Evolutionary conservation across 2,329 filamentous ascomycete genomes (phyloP), one percentile per base, ranked within the genome.

Genomic region (Fusarium sp.): DNA sequence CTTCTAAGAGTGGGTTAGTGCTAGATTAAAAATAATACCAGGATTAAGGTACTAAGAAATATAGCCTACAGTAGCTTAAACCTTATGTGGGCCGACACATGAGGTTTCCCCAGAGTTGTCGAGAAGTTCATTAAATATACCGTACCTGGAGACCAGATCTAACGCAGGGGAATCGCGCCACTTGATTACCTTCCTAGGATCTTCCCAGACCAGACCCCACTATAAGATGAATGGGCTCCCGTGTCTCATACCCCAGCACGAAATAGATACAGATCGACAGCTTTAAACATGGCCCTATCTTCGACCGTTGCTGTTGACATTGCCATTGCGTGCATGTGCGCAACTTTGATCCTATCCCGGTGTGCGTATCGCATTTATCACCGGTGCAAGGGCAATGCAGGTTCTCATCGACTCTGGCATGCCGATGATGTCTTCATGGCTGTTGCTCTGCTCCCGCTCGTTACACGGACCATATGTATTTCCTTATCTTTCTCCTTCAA

Each of bases 401-500:
- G 68, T 5, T 76, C 70, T 49, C 74, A 76, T 52, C 66, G 74
- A n/a, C 62, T 54, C 9, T 76, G 74, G 75, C 75, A 72, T 49
- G 55, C 60, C 40, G 75, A 76, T 31, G 75, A 76, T 36, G 62
- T 72, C 20, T 76, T 71, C 63, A 76, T 76, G 70, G 74, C 72
- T 7, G 54, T 76, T 9, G 71, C 75, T 10, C 67, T 76, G 5
- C 15, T 76, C 6, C 75, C 75, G 18, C 72, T 76, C 46, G 38
- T 71, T 15, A 68, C 57, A 8, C 70, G 75, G 34, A 74, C 74
- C 1, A 43, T 58, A 7, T 72, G 70, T 51, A 71, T 76, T 57
- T 28, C 57, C 20, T 0, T 66, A 4, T 71, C 63, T 22, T 76
- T 76, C 48, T n/a, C 45, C 6, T 66, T 74, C 13, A 74, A 76